Evolutionary conservation across 2,329 filamentous ascomycete species (phyloP).

Genomic region (Colletotrichum lupini): DNA sequence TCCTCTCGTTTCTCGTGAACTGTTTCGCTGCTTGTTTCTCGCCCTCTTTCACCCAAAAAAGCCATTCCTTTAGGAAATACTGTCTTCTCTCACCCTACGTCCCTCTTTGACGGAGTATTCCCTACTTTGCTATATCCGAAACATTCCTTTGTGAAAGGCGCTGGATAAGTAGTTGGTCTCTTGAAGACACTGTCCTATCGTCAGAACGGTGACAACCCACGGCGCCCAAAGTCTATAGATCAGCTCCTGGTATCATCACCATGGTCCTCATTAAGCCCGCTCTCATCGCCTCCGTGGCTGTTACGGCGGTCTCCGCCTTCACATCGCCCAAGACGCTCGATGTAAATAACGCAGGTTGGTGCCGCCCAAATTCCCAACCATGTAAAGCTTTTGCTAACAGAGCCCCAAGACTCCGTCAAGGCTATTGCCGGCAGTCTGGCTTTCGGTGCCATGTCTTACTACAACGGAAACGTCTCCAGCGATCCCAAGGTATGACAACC

Average conservation of each 20-base stretch:
- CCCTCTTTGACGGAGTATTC: not conserved
- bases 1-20: not conserved
- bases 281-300: constrained; percentile 36
- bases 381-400: constrained; percentile 32
- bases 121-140: not conserved
- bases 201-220: not conserved
- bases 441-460: constrained; percentile 71
- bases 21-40: not conserved
- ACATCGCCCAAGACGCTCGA: constrained; percentile 52
- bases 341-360: constrained; percentile 48
- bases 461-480: constrained; percentile 70
- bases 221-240: too few species aligned
- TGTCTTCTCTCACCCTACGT: not conserved
- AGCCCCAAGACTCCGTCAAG: constrained; percentile 66
- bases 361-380: too few species aligned
- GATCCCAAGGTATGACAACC: constrained; percentile 53
- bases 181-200: not conserved
- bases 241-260: not conserved
- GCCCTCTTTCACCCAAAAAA: not conserved
- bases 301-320: constrained; percentile 41
- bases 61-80: not conserved
- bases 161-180: not conserved
- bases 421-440: constrained; percentile 70
- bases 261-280: constrained; percentile 23
- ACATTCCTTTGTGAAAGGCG: not conserved